Base-by-base conservation (phyloP, 108 stramenopile species). In the Nitzschia sp. region DNA sequence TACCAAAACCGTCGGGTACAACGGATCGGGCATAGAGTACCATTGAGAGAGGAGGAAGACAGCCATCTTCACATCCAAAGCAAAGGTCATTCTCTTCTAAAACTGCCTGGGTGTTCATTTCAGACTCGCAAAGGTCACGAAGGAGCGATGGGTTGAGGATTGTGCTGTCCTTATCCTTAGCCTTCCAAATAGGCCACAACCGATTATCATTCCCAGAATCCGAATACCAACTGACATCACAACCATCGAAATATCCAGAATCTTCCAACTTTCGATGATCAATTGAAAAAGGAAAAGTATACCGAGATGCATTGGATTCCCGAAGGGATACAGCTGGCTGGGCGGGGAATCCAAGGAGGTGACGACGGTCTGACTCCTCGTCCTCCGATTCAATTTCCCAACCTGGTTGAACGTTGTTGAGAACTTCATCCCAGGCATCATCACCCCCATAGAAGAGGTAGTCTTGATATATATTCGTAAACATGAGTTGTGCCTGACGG, bases 111-210 rank as follows among this genome's bases (percentile, higher is more conserved):
- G 78, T 79, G 64, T 80, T 78, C 17, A 64, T 24, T 59, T 80
- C 77, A 9, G 69, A 69, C 8, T 65, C 65, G 38, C 80, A 81
- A n/a, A 81, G 39, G 39, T 72, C 76, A 24, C 65, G 42, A 6
- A 81, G n/a, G 0, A 73, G 37, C 8, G 53, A 43, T 11, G 75
- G 41, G 41, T 67, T 51, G 12, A 76, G 42, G 41, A 61, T 42
- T 9, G 71, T 51, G 15, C 24, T 51, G 17, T 22, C 17, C 1
- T 38, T 10, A 25, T 20, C 34, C 10, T 51, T 44, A 0, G 53
- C 1, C 41, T 70, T 73, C 80, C 71, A 72, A 15, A 77, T 52
- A 15, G 80, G 80, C 80, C 80, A 81, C 39, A 81, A 46, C 42
- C 58, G 74, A 7, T 15, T 51, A 7, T 69, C 68, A 52, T 56